Conservation (phyloP, 2,329 filamentous ascomycete genomes). For the Huntiella abstrusa region DNA sequence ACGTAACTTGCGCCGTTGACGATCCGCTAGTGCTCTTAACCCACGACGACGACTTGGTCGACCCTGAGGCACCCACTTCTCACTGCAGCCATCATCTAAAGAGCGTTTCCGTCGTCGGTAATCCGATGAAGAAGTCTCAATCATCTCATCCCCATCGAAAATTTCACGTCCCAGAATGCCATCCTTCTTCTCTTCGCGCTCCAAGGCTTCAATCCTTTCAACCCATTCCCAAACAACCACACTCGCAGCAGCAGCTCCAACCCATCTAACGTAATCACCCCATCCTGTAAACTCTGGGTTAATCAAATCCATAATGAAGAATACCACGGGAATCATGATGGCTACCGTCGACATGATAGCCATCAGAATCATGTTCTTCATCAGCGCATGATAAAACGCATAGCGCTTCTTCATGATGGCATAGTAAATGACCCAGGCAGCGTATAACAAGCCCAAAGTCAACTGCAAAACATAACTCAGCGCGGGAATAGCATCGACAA, state of each 20-base stretch:
- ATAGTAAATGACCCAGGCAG: conserved; percentile 88
- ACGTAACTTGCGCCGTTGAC: conserved; percentile 2
- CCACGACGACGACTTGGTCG: background rate
- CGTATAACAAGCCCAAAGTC: conserved; percentile 70
- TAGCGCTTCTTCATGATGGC: conserved; percentile 80
- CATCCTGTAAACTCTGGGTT: conserved; percentile 73
- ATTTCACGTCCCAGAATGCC: conserved; percentile 80
- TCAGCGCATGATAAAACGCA: conserved; percentile 75
- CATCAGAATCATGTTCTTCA: conserved; percentile 74
- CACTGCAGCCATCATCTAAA: conserved; percentile 6
- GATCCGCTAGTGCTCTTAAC: conserved; percentile 1
- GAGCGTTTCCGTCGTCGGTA: conserved; percentile 12
- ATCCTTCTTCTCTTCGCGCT: conserved; percentile 85
- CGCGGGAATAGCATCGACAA: conserved; percentile 78
- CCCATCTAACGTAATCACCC: conserved; percentile 93
- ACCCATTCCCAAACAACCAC: conserved; percentile 99
- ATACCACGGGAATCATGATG: conserved; percentile 77
- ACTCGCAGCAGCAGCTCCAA: conserved; percentile 82
- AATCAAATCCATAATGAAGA: conserved; percentile 81
- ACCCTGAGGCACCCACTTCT: conserved; percentile 1
- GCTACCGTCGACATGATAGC: conserved; percentile 60
- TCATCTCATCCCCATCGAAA: conserved; percentile 86
- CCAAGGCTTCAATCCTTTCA: conserved; percentile 77
- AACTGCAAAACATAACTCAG: conserved; percentile 82
- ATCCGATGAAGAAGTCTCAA: conserved; percentile 41